Percentiles rank a stretch among this genome's conserved stretches.
phyloP scores from a whole-genome alignment of 2,329 filamentous ascomycete species.

The Lasiodiplodia sp. region DNA sequence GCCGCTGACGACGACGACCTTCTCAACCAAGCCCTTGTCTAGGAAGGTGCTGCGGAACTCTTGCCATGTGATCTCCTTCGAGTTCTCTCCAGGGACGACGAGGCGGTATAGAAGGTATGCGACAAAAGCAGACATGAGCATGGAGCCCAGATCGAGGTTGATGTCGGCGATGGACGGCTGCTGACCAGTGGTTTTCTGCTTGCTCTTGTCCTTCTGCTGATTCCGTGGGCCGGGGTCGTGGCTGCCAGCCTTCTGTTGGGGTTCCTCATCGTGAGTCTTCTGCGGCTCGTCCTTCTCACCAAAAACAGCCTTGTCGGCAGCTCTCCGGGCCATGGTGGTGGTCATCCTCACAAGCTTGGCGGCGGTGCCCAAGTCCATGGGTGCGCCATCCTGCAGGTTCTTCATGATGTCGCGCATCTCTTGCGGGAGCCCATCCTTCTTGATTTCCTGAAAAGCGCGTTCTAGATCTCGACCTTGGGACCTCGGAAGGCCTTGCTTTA shows the following conservation, averaged over 20 bases:
- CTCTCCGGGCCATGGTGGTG: slow-evolving; percentile 62
- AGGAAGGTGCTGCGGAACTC: slow-evolving; percentile 93
- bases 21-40: slow-evolving; percentile 95
- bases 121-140: slow-evolving; percentile 65
- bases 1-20: slow-evolving; percentile 80
- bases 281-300: slow-evolving; percentile 36
- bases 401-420: slow-evolving; percentile 69
- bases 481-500: slow-evolving; percentile 67
- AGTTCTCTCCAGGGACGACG: slow-evolving; percentile 70
- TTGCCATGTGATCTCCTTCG: slow-evolving; percentile 93
- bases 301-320: slow-evolving; percentile 49
- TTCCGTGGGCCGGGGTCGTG: slow-evolving; percentile 53
- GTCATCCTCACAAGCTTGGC: slow-evolving; percentile 67
- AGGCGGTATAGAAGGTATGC: slow-evolving; percentile 69
- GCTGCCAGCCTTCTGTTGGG: slow-evolving; percentile 53
- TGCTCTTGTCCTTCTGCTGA: slow-evolving; percentile 35
- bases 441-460: slow-evolving; percentile 67
- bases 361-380: slow-evolving; percentile 61
- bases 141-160: slow-evolving; percentile 63
- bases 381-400: slow-evolving; percentile 57
- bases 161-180: slow-evolving; percentile 49
- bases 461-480: slow-evolving; percentile 67
- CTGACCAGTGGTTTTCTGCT: slow-evolving; percentile 31
- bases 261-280: slow-evolving; percentile 40
- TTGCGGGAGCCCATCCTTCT: slow-evolving; percentile 71